Conservation (phyloP, 805 yeast species). For the Blastobotrys parvus region DNA sequence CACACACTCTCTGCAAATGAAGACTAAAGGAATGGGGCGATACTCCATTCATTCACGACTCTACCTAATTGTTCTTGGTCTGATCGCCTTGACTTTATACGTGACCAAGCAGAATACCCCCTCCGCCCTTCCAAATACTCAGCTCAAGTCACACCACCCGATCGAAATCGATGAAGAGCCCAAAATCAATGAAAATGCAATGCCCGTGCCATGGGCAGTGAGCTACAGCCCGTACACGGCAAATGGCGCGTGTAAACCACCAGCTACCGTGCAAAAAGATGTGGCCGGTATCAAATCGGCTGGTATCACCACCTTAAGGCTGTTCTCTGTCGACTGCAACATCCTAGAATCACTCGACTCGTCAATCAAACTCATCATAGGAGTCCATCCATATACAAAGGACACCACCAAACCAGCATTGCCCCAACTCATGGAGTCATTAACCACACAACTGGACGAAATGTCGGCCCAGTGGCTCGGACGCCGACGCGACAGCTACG, state of each 20-base stretch:
- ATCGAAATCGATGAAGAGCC: background rate
- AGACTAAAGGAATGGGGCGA: background rate
- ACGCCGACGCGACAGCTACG: too few species aligned
- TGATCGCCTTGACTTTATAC: background rate
- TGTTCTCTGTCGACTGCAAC: slow-evolving; percentile 16
- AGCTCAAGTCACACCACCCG: background rate
- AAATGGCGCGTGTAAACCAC: slow-evolving; percentile 15
- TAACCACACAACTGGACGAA: slow-evolving; percentile 10
- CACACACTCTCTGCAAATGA: too few species aligned
- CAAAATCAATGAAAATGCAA: background rate
- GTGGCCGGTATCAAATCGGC: slow-evolving; percentile 6
- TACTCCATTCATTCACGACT: background rate
- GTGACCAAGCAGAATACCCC: background rate
- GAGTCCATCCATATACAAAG: slow-evolving; percentile 13
- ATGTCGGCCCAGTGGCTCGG: slow-evolving; percentile 14
- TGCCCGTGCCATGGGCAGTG: slow-evolving; percentile 17
- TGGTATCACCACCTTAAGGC: slow-evolving; percentile 13
- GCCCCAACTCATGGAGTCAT: slow-evolving; percentile 7
- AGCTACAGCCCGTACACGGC: slow-evolving; percentile 16
- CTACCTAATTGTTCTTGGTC: background rate
- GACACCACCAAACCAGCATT: slow-evolving; percentile 4
- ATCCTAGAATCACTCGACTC: slow-evolving; percentile 13
- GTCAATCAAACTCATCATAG: slow-evolving; percentile 13
- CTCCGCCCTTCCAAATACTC: background rate
- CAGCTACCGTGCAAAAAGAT: slow-evolving; percentile 8